A percentile compares a stretch with the other conserved stretches of the same genome.
Conservation (phyloP, 371 early-diverging fungal species). For the Nematocida parisii region DNA sequence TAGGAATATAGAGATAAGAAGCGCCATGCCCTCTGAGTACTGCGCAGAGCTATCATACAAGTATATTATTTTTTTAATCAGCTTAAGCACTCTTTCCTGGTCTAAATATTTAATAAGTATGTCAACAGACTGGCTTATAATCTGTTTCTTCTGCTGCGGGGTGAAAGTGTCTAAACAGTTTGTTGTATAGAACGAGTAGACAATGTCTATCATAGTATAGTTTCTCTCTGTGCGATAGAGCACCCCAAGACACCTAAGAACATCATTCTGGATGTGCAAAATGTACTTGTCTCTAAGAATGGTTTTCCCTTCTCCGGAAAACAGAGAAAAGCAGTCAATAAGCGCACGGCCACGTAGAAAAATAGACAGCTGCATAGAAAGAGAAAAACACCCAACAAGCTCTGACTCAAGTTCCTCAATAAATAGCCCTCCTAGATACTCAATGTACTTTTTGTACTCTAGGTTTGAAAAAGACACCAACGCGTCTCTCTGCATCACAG, state of each 20-base stretch:
- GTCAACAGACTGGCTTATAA: conserved; percentile 39
- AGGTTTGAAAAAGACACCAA: background rate
- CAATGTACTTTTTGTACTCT: conserved; percentile 29
- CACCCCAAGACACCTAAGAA: conserved; percentile 28
- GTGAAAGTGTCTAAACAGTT: conserved; percentile 15
- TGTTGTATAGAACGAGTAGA: conserved; percentile 48
- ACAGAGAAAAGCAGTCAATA: conserved; percentile 38
- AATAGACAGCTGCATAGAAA: conserved; percentile 34
- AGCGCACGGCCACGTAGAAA: conserved; percentile 34
- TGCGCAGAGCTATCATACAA: conserved; percentile 52
- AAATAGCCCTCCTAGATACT: conserved; percentile 9
- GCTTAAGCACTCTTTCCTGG: conserved; percentile 7
- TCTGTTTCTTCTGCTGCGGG: conserved; percentile 36
- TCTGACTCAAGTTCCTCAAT: conserved; percentile 46
- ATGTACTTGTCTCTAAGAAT: conserved; percentile 45
- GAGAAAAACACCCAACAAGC: conserved; percentile 41
- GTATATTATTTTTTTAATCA: conserved; percentile 47
- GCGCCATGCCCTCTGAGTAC: conserved; percentile 48
- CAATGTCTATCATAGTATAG: conserved; percentile 31
- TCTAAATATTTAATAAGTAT: conserved; percentile 20
- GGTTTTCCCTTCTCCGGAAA: conserved; percentile 45
- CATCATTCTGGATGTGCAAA: conserved; percentile 20
- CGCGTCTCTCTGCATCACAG: background rate
- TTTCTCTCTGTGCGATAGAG: conserved; percentile 53
- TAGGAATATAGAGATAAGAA: conserved; percentile 42